Percentiles rank a stretch among this genome's conserved stretches.
Conservation (phyloP, 2,329 filamentous ascomycete genomes). For the Fusarium pseudonygamai region DNA sequence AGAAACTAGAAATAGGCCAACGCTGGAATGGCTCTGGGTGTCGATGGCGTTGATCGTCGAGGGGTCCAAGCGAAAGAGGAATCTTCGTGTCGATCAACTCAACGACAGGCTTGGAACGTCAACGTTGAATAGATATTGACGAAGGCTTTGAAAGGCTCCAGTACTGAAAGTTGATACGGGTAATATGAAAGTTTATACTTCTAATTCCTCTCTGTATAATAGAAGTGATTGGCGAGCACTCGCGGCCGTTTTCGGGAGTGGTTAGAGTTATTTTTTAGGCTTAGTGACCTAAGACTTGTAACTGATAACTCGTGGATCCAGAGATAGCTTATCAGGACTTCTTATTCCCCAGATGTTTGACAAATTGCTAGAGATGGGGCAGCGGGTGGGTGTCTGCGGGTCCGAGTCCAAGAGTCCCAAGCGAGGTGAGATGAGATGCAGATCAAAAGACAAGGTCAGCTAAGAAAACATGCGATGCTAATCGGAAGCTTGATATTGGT, state of each 20-base stretch:
- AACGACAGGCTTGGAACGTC: background rate
- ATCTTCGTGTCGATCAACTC: conserved; percentile 9
- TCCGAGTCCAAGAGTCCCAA: conserved; percentile 18
- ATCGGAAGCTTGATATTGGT: background rate
- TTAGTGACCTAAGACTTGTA: conserved; percentile 29
- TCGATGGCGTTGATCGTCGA: conserved; percentile 6
- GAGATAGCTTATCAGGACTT: conserved; percentile 44
- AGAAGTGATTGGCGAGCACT: conserved; percentile 12
- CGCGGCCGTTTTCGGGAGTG: conserved; percentile 33
- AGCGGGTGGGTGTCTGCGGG: conserved; percentile 34
- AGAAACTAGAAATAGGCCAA: conserved; percentile 2
- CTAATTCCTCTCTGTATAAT: conserved; percentile 5
- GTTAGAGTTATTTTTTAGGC: conserved; percentile 26
- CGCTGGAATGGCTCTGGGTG: background rate
- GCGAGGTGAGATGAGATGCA: conserved; percentile 12
- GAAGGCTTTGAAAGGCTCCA: background rate
- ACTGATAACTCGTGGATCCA: conserved; percentile 33
- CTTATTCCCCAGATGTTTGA: conserved; percentile 18
- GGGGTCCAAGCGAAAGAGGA: conserved; percentile 6
- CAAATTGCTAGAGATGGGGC: conserved; percentile 28
- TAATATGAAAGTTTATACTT: conserved; percentile 20
- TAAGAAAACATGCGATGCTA: conserved; percentile 16
- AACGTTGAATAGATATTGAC: background rate
- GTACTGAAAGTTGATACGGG: conserved; percentile 1
- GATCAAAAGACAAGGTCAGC: conserved; percentile 19